Conservation (phyloP, 1,284 basidiomycete species). For the Agroathelia rolfsii region DNA sequence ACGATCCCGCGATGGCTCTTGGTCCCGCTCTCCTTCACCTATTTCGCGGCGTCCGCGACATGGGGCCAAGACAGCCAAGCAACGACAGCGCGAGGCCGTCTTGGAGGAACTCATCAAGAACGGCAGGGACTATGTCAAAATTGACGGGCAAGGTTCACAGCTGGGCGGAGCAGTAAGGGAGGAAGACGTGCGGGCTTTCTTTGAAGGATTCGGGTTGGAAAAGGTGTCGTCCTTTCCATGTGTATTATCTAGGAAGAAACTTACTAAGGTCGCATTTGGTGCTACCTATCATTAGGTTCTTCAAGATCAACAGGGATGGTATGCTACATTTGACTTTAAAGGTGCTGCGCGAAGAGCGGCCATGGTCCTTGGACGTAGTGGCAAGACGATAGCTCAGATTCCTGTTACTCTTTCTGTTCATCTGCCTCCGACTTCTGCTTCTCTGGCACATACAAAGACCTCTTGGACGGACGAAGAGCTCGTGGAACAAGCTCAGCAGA, state of each 20-base stretch:
- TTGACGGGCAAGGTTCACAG: constrained; percentile 42
- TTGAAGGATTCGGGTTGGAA: constrained; percentile 55
- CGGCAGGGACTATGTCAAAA: constrained; percentile 52
- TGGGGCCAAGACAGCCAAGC: constrained; percentile 20
- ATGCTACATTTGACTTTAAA: constrained; percentile 54
- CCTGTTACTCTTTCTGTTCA: constrained; percentile 49
- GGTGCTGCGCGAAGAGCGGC: constrained; percentile 54
- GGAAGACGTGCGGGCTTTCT: constrained; percentile 51
- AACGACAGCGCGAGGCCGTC: constrained; percentile 35
- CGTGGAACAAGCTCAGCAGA: constrained; percentile 46
- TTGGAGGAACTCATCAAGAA: constrained; percentile 47
- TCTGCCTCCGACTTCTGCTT: constrained; percentile 35
- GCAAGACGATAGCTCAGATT: constrained; percentile 46
- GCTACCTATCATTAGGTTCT: constrained; percentile 47
- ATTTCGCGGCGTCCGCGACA: constrained; percentile 28
- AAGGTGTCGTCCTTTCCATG: too few relatives aligned
- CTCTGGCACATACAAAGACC: constrained; percentile 25
- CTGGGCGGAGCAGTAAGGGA: constrained; percentile 45
- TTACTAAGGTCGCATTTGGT: too few relatives aligned
- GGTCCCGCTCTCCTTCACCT: constrained; percentile 39
- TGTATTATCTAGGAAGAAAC: too few relatives aligned
- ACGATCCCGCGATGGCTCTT: too few relatives aligned
- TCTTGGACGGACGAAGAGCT: constrained; percentile 51
- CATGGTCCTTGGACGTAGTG: constrained; percentile 40
- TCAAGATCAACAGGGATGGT: constrained; percentile 57